These are phyloP conservation scores for Citrus cavaleriei DNA, from an alignment of 345 rosid species.

Conservation along the genomic window DNA sequence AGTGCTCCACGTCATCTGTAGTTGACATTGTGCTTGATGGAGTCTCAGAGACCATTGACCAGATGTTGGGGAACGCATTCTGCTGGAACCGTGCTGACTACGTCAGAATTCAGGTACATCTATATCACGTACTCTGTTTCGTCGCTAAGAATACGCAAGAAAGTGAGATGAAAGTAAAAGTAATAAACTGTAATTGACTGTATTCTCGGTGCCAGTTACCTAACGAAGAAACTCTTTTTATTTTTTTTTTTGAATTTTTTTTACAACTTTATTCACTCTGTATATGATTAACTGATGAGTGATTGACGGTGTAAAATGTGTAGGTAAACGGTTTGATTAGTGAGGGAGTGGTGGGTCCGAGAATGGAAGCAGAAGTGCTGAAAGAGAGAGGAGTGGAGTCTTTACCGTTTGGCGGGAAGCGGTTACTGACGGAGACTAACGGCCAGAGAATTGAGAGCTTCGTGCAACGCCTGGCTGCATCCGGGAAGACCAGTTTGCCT, in stretches of 20 bases:
- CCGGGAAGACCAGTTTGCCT: slow-evolving; percentile 70
- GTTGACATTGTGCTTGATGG: slow-evolving; percentile 84
- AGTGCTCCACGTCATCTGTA: slow-evolving; percentile 67
- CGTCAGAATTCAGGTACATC: slow-evolving; percentile 87
- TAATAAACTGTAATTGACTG: background rate
- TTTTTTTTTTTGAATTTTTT: no score
- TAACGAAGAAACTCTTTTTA: no score
- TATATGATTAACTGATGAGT: background rate
- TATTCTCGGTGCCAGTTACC: background rate
- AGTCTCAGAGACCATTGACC: slow-evolving; percentile 90
- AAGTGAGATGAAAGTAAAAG: background rate
- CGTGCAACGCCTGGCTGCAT: slow-evolving; percentile 77
- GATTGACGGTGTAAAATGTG: slow-evolving; percentile 27
- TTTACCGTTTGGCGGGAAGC: slow-evolving; percentile 90
- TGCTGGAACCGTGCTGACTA: slow-evolving; percentile 90
- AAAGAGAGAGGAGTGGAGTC: slow-evolving; percentile 80
- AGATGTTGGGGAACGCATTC: slow-evolving; percentile 92
- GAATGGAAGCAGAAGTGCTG: slow-evolving; percentile 49
- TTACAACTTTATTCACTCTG: no score
- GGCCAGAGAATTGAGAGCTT: slow-evolving; percentile 71
- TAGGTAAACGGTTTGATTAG: slow-evolving; percentile 60
- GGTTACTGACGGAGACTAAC: slow-evolving; percentile 79
- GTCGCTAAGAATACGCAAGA: slow-evolving; percentile 5
- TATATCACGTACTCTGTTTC: slow-evolving; percentile 14
- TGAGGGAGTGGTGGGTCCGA: slow-evolving; percentile 38